Conservation (phyloP, 1,284 basidiomycete species). For the Puccinia hordei region DNA sequence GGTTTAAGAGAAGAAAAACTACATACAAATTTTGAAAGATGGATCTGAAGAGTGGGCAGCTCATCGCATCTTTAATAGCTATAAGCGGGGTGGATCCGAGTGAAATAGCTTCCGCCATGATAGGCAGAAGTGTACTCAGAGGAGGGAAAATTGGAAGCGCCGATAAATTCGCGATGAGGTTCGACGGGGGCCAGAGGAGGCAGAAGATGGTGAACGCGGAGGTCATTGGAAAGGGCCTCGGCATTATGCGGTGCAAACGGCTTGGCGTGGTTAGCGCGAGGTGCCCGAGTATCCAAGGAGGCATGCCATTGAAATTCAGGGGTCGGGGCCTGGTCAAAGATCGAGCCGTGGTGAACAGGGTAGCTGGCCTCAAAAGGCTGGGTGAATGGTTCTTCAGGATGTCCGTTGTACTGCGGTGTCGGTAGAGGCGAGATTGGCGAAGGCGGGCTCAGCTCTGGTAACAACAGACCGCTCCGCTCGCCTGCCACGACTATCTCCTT, state of each 20-base stretch:
- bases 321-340: slow-evolving; percentile 14
- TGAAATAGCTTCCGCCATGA: not conserved
- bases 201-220: not conserved
- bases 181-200: not conserved
- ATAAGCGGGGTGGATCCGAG: not conserved
- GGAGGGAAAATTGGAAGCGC: not conserved
- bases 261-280: not conserved
- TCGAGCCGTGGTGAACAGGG: not conserved
- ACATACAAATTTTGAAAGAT: too few species aligned
- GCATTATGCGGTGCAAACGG: not conserved
- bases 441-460: not conserved
- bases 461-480: slow-evolving; percentile 13
- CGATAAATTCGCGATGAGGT: not conserved
- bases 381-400: not conserved
- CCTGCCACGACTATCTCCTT: slow-evolving; percentile 15
- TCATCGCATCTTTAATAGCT: too few species aligned
- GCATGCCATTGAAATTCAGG: not conserved
- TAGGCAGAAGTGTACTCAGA: not conserved
- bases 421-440: not conserved
- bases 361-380: not conserved
- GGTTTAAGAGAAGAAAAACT: too few species aligned
- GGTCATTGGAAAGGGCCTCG: not conserved
- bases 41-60: too few species aligned
- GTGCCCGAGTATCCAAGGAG: not conserved
- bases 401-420: not conserved